Evolutionary conservation across 208 protist species (phyloP), one percentile per base, ranked within the genome.

Genomic region (Plasmodiophora brassicae): DNA sequence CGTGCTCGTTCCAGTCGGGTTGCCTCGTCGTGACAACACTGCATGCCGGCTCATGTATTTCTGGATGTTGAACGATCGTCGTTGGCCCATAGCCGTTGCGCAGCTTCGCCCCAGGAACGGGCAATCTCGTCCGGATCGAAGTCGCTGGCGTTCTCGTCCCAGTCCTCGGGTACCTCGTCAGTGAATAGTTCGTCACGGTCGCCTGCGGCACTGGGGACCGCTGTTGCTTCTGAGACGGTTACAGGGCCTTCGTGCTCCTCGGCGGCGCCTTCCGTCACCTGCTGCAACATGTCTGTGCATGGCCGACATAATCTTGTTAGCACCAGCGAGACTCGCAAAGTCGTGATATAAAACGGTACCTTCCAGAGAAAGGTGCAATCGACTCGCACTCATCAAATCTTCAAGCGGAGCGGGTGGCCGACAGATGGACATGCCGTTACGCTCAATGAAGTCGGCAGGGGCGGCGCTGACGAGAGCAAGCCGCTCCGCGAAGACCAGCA

Each of bases 401-500:
- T 78, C 65, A 8, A 78, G n/a, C n/a, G 65, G 65, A 38, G 65
- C 65, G 5, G 65, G 65, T 36, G 65, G 65, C 14, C 65, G 65
- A 38, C 65, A 78, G 5, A 78, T 36, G 5, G 65, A 78, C 65
- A 78, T 38, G 10, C 65, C 65, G n/a, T 78, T 78, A 32, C 41
- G 65, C 41, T 78, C 65, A 32, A 78, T 78, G 65, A 78, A 78
- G 41, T 78, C 65, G 5, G 65, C 65, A 36, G 65, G 65, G 41
- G 65, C 65, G 5, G 65, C 32, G n/a, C 65, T 78, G 5, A 78
- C 65, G 10, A 78, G n/a, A 32, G 65, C 65, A 44, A 78, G 41
- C n/a, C 65, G 65, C n/a, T 78, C 65, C 65, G 65, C 5, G 32
- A 78, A 32, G 14, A 78, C 65, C 65, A 78, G n/a, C 65, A 78